Evolutionary conservation across 2,329 filamentous ascomycete genomes (phyloP).

Genomic region (Verticillium longisporum): DNA sequence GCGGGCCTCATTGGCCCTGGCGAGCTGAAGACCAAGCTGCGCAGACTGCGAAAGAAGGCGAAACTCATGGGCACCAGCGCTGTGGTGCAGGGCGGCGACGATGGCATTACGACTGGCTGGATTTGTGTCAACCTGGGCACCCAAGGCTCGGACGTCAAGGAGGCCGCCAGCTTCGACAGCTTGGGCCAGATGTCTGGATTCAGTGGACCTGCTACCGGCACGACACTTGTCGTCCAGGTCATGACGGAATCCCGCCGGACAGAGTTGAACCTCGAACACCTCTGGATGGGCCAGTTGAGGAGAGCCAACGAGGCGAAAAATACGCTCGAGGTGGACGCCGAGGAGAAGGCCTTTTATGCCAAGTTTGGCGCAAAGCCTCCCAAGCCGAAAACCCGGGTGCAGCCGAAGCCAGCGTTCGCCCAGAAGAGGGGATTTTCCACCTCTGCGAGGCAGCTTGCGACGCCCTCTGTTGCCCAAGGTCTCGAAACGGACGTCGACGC

Average conservation of each 20-base stretch:
- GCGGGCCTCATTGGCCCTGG: constrained; percentile 86
- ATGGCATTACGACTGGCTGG: constrained; percentile 91
- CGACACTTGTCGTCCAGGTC: constrained; percentile 50
- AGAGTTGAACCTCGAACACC: constrained; percentile 45
- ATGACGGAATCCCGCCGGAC: constrained; percentile 46
- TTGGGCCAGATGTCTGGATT: constrained; percentile 69
- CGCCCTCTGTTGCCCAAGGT: background rate
- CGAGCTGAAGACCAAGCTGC: constrained; percentile 81
- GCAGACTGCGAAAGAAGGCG: constrained; percentile 72
- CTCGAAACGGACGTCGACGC: background rate
- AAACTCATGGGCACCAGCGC: constrained; percentile 70
- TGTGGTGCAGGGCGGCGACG: constrained; percentile 61
- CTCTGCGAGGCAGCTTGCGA: constrained; percentile 15
- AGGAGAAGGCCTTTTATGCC: constrained; percentile 13
- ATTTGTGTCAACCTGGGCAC: constrained; percentile 86
- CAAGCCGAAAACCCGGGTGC: background rate
- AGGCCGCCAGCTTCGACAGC: constrained; percentile 36
- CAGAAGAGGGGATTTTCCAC: constrained; percentile 28
- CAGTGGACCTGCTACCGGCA: constrained; percentile 44
- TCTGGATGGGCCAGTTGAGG: constrained; percentile 40
- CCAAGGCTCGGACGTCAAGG: constrained; percentile 48
- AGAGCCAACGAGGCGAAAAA: constrained; percentile 16
- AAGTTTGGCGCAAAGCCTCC: constrained; percentile 8
- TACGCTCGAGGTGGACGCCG: constrained; percentile 12
- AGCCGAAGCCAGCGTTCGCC: constrained; percentile 8